Evolutionary conservation across 208 protist species (phyloP), one percentile per base, ranked within the genome.

Genomic region (Acanthamoeba rhysodes): DNA sequence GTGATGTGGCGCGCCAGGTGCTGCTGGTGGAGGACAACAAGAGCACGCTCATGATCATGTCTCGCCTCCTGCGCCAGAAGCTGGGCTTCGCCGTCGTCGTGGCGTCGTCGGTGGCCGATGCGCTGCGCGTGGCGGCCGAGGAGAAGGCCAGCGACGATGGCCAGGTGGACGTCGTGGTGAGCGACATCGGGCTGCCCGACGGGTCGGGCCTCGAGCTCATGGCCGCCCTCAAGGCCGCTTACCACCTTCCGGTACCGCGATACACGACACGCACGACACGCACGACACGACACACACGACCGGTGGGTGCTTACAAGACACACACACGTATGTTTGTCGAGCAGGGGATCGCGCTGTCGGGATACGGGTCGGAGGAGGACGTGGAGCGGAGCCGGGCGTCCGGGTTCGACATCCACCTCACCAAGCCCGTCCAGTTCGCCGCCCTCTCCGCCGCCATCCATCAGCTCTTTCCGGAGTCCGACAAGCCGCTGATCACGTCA

Each of bases 321-420:
- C 16, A 57, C 9, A 12, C 2, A 18, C 16, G 53, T 20, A 18
- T 29, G 41, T 45, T 1, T 45, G 41, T 45, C 1, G 41, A 9
- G 22, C 32, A 85, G 41, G 84, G 92, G 24, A 95, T 95, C 32
- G 92, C 92, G 2, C 45, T 95, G 66, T 78, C 57, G 12, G 92
- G 92, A n/a, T 95, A 87, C 34, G 92, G 92, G 2, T 59, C 90
- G 70, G 92, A 95, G 72, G 92, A 95, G 27, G 92, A 95, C 92
- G 50, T 95, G 24, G 9, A n/a, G 41, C 50, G 70, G 10, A 80
- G 57, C 84, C 2, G 64, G 24, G 64, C 70, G 50, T 53, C 76
- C 41, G 92, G 92, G 3, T 95, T 95, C 41, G 57, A 41, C 9
- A 4, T 95, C 1, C 92, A 95, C 29, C 29, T 95, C 7, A 95